Base-by-base conservation (phyloP, 78 protist genomes). In the Dictyostelium brefeldianum region DNA sequence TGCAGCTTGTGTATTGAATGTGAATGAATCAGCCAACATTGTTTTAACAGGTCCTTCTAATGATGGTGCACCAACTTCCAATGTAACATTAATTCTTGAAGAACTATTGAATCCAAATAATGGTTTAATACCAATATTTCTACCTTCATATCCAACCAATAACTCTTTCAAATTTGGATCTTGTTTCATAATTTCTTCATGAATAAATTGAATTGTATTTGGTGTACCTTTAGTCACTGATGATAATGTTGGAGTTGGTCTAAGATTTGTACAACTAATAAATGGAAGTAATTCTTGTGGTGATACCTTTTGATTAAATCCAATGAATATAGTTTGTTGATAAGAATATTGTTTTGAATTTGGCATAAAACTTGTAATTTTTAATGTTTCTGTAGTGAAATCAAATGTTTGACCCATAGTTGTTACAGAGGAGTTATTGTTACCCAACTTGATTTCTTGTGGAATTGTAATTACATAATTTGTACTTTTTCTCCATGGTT, bases 101-200 rank as follows among this genome's bases (percentile, higher is more conserved):
- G 27, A 2, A 18, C 74, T 31, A 48, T 59, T 10, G 3, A 87
- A 59, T 17, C 93, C 93, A 59, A 31, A 64, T 47, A 78, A 20
- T 77, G 93, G 81, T 50, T 87, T 87, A 64, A 87, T 64, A 36
- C 93, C 93, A 77, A 74, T 53, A 29, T 80, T 75, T 65, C 69
- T 87, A 65, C 93, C 93, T 48, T 74, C 83, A 51, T 64, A 46
- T 4, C 87, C 87, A 11, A 54, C 22, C 0, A 85, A 31, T 20
- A 85, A 47, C 18, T 47, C 65, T 11, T 20, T 22, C 1, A 85
- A 27, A 4, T 29, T 22, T 64, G 93, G 93, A 65, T 87, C 93
- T n/a, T 87, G 50, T 77, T 64, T 77, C 93, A 87, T 87, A 17
- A 36, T 64, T 12, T 87, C 93, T 31, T 87, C 93, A 17, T 71